phyloP scores from a whole-genome alignment of 306 rosid genomes.

The Cucumis melo region DNA sequence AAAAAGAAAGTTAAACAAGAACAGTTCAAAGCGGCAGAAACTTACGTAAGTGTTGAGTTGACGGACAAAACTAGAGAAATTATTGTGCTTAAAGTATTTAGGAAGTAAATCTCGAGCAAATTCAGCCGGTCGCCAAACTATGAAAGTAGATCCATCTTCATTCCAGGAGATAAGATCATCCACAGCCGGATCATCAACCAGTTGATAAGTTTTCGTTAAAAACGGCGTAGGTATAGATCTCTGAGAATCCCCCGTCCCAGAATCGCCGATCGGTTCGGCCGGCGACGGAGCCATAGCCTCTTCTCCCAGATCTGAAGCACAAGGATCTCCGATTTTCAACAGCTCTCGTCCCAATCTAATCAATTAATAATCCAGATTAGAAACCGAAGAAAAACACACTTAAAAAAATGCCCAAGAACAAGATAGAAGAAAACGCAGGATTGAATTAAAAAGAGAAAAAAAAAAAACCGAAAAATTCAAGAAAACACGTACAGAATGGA shows the following conservation, averaged over 20 bases:
- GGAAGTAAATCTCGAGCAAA: slow-evolving; percentile 98
- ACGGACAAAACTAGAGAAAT: slow-evolving; percentile 94
- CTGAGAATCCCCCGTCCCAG: slow-evolving; percentile 42
- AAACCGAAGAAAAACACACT: neutral
- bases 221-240: slow-evolving; percentile 92
- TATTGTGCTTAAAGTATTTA: slow-evolving; percentile 74
- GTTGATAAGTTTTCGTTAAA: slow-evolving; percentile 66
- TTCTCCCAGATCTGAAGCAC: slow-evolving; percentile 34
- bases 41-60: slow-evolving; percentile 88
- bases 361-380: neutral
- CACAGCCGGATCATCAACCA: slow-evolving; percentile 68
- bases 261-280: slow-evolving; percentile 65
- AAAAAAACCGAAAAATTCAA: too few relatives aligned
- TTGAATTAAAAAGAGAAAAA: too few relatives aligned
- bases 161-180: slow-evolving; percentile 89
- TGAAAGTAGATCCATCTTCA: slow-evolving; percentile 69
- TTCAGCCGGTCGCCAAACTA: slow-evolving; percentile 92
- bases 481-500: too few relatives aligned
- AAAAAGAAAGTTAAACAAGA: neutral
- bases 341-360: neutral
- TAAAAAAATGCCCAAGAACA: neutral
- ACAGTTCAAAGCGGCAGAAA: neutral
- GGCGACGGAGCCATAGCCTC: slow-evolving; percentile 47
- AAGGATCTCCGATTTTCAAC: neutral
- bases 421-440: too few relatives aligned